Conservation (phyloP, 2,329 filamentous ascomycete species). For the Magnaporthiopsis rhizophila region DNA sequence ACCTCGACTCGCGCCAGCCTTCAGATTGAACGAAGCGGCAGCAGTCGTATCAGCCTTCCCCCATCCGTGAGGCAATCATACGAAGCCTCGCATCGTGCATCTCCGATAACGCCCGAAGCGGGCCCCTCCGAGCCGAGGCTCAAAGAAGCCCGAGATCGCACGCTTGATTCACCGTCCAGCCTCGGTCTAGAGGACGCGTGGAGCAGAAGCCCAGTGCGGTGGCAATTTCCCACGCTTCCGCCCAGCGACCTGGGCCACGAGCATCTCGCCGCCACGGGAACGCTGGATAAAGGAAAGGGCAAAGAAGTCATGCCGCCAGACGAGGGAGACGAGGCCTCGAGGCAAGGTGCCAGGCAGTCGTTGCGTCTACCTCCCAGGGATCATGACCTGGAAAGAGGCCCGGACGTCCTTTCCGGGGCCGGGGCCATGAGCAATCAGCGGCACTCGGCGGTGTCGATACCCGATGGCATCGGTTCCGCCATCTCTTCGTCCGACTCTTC, state of each 20-base stretch:
- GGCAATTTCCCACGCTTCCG: too few relatives aligned
- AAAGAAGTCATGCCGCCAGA: constrained; percentile 31
- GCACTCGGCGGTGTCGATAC: constrained; percentile 39
- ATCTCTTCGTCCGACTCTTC: constrained; percentile 51
- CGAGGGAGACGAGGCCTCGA: constrained; percentile 24
- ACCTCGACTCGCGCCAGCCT: constrained; percentile 38
- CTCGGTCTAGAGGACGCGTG: too few relatives aligned
- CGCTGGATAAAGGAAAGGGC: constrained; percentile 26
- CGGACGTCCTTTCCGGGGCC: constrained; percentile 26
- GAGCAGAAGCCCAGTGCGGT: too few relatives aligned
- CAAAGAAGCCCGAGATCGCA: too few relatives aligned
- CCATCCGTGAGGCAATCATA: constrained; percentile 44
- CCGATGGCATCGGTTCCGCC: constrained; percentile 45
- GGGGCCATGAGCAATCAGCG: constrained; percentile 23
- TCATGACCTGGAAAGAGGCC: constrained; percentile 48
- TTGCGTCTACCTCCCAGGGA: constrained; percentile 27
- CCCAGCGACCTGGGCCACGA: too few relatives aligned
- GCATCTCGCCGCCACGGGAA: background rate
- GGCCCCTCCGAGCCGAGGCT: constrained; percentile 8
- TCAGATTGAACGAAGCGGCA: constrained; percentile 39
- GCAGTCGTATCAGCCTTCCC: constrained; percentile 45
- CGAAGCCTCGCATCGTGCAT: constrained; percentile 32
- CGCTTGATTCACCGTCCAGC: too few relatives aligned
- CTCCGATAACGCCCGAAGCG: constrained; percentile 2
- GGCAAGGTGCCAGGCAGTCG: constrained; percentile 9